Base-by-base conservation (phyloP, 345 rosid species). In the Anacardium occidentale region DNA sequence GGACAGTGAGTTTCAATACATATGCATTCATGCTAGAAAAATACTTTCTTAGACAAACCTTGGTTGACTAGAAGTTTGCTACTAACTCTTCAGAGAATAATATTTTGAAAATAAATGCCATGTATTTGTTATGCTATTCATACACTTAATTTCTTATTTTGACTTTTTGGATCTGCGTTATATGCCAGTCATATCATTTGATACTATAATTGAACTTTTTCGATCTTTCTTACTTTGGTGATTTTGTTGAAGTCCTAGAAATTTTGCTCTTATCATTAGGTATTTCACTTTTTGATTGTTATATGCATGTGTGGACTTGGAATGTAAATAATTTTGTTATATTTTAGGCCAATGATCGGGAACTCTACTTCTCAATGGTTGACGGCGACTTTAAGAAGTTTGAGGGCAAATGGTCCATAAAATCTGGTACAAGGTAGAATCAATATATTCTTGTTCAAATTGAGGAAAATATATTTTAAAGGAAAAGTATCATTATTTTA, bases 371-470 rank as follows among this genome's bases (percentile, higher is more conserved):
- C 79, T 92, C 90, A 59, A 90, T 94, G 98, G 97, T 92, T 67
- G 98, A 92, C 79, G 98, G 98, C 26, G 98, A 92, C 82, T 94
- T 94, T 80, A 92, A 94, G 81, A 94, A 94, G 89, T 92, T 94
- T 71, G 96, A 94, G 70, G 98, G 98, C 69, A 95, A 88, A 77
- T 95, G 99, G 98, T 87, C 89, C 22, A 71, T 95, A 62, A 90
- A 82, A 74, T 82, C 88, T 74, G 93, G 97, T 55, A 70, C 75
- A 73, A 91, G 97, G 97, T 94, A 85, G 58, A 53, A 34, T 60
- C 69, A 21, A 7, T 26, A 0, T 65, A 69, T 66, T 54, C 10
- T 12, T 55, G n/a, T 34, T 47, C 22, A 11, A 54, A 74, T 11
- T 62, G 15, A 47, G 11, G 14, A n/a, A 53, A 18, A 40, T 64